Evolutionary conservation across 345 rosid species (phyloP), one percentile per base, ranked within the genome.

Genomic region (Tarenaya hassleriana): DNA sequence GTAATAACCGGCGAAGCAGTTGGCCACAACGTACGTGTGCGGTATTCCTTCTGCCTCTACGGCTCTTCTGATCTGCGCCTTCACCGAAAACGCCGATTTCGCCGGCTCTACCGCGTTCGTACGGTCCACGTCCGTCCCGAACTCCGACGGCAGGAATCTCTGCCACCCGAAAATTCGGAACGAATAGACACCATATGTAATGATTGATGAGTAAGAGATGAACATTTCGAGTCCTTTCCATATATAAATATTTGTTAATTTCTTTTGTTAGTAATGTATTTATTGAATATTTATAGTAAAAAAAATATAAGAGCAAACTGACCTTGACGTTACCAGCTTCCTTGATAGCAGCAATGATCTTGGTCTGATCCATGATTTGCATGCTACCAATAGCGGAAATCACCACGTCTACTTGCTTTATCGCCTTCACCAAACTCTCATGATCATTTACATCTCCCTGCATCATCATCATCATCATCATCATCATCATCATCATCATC

Each of bases 241-340:
- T n/a, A n/a, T n/a, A n/a, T n/a, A n/a, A n/a, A n/a, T n/a, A n/a
- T n/a, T n/a, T n/a, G n/a, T n/a, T n/a, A n/a, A n/a, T n/a, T n/a
- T n/a, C n/a, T n/a, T n/a, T n/a, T n/a, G n/a, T n/a, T n/a, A n/a
- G n/a, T n/a, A n/a, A n/a, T n/a, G n/a, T n/a, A n/a, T n/a, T n/a
- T n/a, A n/a, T n/a, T n/a, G n/a, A n/a, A n/a, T n/a, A n/a, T n/a
- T n/a, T n/a, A n/a, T n/a, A n/a, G n/a, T n/a, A n/a, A n/a, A n/a
- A 50, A 16, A 3, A 41, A 40, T 10, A 16, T 39, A 41, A 7
- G 13, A 63, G 33, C 20, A 63, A 63, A 47, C 47, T 35, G 15
- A 84, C 95, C 94, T 89, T 89, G 7, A 89, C 65, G 29, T 77
- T 86, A 16, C 94, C 97, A 19, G 94, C 94, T 72, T 86, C 94